phyloP scores from a whole-genome alignment of 1,284 basidiomycete genomes.

The Trichosporon coremiiforme region DNA sequence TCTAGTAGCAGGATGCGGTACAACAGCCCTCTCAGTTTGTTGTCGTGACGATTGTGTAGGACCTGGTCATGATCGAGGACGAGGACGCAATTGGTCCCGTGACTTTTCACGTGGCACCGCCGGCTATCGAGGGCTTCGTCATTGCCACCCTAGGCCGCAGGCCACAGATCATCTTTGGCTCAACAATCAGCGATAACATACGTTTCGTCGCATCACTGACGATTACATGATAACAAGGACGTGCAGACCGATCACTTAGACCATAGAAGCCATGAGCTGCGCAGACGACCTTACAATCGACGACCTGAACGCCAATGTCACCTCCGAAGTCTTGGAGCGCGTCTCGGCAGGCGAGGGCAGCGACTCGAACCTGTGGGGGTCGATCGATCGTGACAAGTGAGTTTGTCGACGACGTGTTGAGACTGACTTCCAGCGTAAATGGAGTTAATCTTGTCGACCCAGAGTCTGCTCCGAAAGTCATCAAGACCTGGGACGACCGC shows the following conservation, averaged over 20 bases:
- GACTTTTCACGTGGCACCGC: constrained; percentile 8
- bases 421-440: constrained; percentile 44
- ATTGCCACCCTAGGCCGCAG: constrained; percentile 15
- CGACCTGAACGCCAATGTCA: constrained; percentile 46
- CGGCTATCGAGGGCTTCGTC: constrained; percentile 9
- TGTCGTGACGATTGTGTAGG: constrained; percentile 10
- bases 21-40: neutral
- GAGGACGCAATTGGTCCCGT: constrained; percentile 13
- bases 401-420: constrained; percentile 15
- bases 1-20: constrained; percentile 8
- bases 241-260: neutral
- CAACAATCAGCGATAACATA: neutral
- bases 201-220: neutral
- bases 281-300: constrained; percentile 55
- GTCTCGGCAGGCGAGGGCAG: constrained; percentile 53
- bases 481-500: constrained; percentile 57
- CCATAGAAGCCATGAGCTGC: constrained; percentile 49
- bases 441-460: constrained; percentile 52
- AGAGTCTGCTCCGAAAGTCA: constrained; percentile 47
- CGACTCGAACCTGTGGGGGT: constrained; percentile 54
- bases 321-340: constrained; percentile 51
- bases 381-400: constrained; percentile 55
- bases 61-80: neutral
- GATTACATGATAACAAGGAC: neutral
- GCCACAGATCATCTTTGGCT: neutral